These are phyloP conservation scores for Phalaenopsis aphrodite DNA, from an alignment of 106 monocot species.

Conservation along the genomic window DNA sequence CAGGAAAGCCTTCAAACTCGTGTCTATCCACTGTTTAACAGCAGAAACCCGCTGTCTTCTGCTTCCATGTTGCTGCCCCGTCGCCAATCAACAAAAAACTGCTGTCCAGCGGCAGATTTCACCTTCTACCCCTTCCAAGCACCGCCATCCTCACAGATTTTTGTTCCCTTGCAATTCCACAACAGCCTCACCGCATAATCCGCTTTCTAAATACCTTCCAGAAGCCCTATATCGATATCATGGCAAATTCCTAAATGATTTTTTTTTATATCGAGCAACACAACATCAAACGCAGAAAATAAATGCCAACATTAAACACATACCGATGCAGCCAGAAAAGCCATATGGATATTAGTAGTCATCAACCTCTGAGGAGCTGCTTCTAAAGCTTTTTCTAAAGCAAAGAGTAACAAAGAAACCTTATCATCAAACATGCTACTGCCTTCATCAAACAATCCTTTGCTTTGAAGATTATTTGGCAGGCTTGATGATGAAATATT, in stretches of 20 bases:
- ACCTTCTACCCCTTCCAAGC: too few species aligned
- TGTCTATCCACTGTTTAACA: too few species aligned
- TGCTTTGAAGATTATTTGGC: constrained; percentile 23
- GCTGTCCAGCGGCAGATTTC: too few species aligned
- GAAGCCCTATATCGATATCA: too few species aligned
- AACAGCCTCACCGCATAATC: too few species aligned
- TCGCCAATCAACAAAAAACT: too few species aligned
- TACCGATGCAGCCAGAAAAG: constrained; percentile 82
- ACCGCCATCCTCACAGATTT: too few species aligned
- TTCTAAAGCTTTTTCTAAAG: constrained; percentile 82
- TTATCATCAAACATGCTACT: constrained; percentile 75
- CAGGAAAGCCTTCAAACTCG: too few species aligned
- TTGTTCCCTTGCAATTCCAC: too few species aligned
- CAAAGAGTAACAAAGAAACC: constrained; percentile 78
- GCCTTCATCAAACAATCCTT: constrained; percentile 49
- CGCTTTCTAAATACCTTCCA: too few species aligned
- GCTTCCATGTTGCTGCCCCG: too few species aligned
- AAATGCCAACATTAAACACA: constrained; percentile 5
- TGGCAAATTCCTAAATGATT: not conserved
- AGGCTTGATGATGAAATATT: constrained; percentile 24
- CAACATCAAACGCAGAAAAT: not conserved
- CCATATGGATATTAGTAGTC: constrained; percentile 83
- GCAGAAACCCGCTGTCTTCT: too few species aligned
- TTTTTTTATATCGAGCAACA: not conserved
- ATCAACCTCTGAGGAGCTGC: constrained; percentile 71